Evolutionary conservation across 805 yeast genomes (phyloP).

Genomic region (Kuraishia piskuri): DNA sequence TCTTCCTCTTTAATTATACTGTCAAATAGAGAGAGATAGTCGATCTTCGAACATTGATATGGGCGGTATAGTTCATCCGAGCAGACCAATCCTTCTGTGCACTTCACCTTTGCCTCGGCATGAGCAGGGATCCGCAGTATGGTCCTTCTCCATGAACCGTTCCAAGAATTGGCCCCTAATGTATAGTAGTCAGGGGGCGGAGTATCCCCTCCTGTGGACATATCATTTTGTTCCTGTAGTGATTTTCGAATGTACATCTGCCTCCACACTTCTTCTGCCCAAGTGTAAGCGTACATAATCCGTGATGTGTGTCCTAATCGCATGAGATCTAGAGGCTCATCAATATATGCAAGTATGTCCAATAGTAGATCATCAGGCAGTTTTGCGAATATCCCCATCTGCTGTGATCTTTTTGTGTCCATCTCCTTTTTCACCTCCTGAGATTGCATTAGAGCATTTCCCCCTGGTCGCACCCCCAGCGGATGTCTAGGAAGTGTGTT

Average conservation of each 20-base stretch:
- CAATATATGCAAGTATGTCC: conserved; percentile 40
- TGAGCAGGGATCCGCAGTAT: conserved; percentile 26
- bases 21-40: conserved; percentile 42
- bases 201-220: conserved; percentile 4
- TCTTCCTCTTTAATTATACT: conserved; percentile 40
- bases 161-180: conserved; percentile 39
- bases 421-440: conserved; percentile 9
- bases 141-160: conserved; percentile 76
- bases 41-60: conserved; percentile 67
- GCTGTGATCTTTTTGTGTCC: conserved; percentile 14
- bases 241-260: conserved; percentile 32
- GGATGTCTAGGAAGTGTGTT: conserved; percentile 46
- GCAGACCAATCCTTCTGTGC: conserved; percentile 44
- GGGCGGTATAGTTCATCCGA: conserved; percentile 81
- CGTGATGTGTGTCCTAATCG: conserved; percentile 53
- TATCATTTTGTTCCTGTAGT: conserved; percentile 8
- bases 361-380: conserved; percentile 61
- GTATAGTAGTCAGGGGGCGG: conserved; percentile 11
- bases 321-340: conserved; percentile 37
- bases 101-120: conserved; percentile 34
- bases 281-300: conserved; percentile 60
- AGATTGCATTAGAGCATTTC: conserved; percentile 42
- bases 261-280: conserved; percentile 81
- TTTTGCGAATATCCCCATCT: conserved; percentile 43
- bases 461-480: conserved; percentile 66